Evolutionary conservation across 768 basidiomycete genomes (phyloP).

Genomic region (Pisolithus albus): DNA sequence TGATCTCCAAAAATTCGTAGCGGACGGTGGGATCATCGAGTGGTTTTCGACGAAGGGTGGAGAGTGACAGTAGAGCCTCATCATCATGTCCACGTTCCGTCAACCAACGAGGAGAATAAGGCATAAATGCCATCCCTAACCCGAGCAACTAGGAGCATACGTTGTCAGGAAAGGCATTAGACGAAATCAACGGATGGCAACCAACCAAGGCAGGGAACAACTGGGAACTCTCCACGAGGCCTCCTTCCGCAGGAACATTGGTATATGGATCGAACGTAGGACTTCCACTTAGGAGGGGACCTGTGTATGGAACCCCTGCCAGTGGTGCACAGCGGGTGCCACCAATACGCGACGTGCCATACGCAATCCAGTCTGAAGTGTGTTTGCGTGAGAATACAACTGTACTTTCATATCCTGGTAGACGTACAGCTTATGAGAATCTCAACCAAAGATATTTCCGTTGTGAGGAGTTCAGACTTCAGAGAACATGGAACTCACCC

Average conservation of each 20-base stretch:
- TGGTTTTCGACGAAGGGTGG: conserved; percentile 29
- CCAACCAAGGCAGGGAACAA: conserved; percentile 33
- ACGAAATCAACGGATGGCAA: conserved; percentile 8
- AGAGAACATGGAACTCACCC: conserved; percentile 17
- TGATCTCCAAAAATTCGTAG: conserved; percentile 35
- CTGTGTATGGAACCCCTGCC: conserved; percentile 22
- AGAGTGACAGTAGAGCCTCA: conserved; percentile 30
- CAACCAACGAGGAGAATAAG: conserved; percentile 40
- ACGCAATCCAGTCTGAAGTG: conserved; percentile 25
- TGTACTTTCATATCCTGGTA: not conserved
- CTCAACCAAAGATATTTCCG: conserved; percentile 6
- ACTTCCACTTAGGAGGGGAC: conserved; percentile 25
- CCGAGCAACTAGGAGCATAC: conserved; percentile 20
- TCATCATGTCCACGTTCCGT: conserved; percentile 31
- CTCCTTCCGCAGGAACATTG: conserved; percentile 21
- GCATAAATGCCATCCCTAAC: conserved; percentile 29
- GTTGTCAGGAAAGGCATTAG: not conserved
- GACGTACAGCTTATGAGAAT: conserved; percentile 28
- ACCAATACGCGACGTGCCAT: conserved; percentile 29
- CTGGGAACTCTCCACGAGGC: conserved; percentile 30
- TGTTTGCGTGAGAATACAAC: not conserved
- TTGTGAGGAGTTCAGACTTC: not conserved
- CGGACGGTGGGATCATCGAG: conserved; percentile 26
- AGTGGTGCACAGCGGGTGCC: conserved; percentile 27
- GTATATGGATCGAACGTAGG: conserved; percentile 23